These are phyloP conservation scores for Prosopis cineraria DNA, from an alignment of 306 rosid species.

Conservation along the genomic window DNA sequence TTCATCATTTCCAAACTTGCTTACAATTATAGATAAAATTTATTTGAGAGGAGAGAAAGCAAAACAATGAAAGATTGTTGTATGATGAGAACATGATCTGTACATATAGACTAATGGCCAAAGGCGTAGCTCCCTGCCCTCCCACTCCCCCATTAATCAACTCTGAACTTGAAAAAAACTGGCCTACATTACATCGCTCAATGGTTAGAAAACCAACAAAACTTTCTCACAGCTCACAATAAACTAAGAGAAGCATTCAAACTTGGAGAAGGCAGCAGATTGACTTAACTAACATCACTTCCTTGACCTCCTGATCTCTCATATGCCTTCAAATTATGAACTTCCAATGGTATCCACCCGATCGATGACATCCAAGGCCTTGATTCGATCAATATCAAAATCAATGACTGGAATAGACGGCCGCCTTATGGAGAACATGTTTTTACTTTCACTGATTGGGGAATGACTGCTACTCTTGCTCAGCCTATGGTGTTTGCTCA, in stretches of 20 bases:
- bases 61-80: slow-evolving; percentile 37
- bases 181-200: slow-evolving; percentile 32
- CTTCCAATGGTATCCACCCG: slow-evolving; percentile 78
- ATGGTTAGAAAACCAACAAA: slow-evolving; percentile 33
- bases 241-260: slow-evolving; percentile 36
- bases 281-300: not conserved
- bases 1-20: not conserved
- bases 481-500: slow-evolving; percentile 79
- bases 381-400: slow-evolving; percentile 70
- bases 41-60: slow-evolving; percentile 14
- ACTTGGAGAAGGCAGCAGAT: slow-evolving; percentile 31
- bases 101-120: slow-evolving; percentile 45
- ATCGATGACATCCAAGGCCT: slow-evolving; percentile 85
- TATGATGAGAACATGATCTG: slow-evolving; percentile 48
- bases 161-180: slow-evolving; percentile 33
- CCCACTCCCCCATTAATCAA: slow-evolving; percentile 37
- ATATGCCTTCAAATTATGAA: slow-evolving; percentile 33
- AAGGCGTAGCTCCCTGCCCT: slow-evolving; percentile 34
- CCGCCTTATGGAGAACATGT: slow-evolving; percentile 63
- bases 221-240: slow-evolving; percentile 33
- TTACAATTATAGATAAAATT: slow-evolving; percentile 27
- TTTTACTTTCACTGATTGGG: slow-evolving; percentile 61
- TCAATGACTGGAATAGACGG: slow-evolving; percentile 75
- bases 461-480: slow-evolving; percentile 95
- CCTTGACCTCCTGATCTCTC: slow-evolving; percentile 24